Evolutionary conservation across 371 early-diverging fungal species (phyloP).

Genomic region (Haplosporangium sp.): DNA sequence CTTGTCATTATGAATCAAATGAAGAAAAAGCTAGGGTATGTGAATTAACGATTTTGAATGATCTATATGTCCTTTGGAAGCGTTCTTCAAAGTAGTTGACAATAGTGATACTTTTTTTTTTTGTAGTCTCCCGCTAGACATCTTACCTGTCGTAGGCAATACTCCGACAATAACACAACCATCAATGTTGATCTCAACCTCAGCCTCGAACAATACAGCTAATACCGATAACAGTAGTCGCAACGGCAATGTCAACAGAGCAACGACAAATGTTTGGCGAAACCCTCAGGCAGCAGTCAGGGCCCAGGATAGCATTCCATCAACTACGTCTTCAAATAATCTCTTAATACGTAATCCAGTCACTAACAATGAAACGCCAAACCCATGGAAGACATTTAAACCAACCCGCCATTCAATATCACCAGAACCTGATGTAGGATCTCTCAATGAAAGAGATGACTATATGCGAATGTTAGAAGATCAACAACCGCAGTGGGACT

Average conservation of each 20-base stretch:
- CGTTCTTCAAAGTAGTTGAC: no score
- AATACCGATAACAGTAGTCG: not conserved
- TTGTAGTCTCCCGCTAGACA: slow-evolving; percentile 15
- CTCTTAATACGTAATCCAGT: not conserved
- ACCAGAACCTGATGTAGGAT: slow-evolving; percentile 5
- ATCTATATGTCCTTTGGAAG: no score
- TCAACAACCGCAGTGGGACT: slow-evolving; percentile 30
- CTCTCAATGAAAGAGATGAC: slow-evolving; percentile 7
- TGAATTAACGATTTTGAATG: not conserved
- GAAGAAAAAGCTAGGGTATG: slow-evolving; percentile 48
- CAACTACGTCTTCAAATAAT: not conserved
- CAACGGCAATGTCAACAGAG: not conserved
- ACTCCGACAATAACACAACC: not conserved
- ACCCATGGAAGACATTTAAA: slow-evolving; percentile 23
- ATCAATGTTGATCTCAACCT: not conserved
- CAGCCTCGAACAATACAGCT: not conserved
- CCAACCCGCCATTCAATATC: slow-evolving; percentile 4
- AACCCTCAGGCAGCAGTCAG: slow-evolving; percentile 30
- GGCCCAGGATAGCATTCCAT: slow-evolving; percentile 29
- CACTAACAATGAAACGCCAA: not conserved
- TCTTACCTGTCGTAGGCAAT: not conserved
- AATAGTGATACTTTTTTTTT: not conserved
- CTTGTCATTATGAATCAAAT: slow-evolving; percentile 51
- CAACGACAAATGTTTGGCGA: slow-evolving; percentile 13
- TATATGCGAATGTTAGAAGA: slow-evolving; percentile 18